Evolutionary conservation across 495 filamentous ascomycete species (phyloP), one percentile per base, ranked within the genome.

Genomic region (Podospora pseudoanserina): DNA sequence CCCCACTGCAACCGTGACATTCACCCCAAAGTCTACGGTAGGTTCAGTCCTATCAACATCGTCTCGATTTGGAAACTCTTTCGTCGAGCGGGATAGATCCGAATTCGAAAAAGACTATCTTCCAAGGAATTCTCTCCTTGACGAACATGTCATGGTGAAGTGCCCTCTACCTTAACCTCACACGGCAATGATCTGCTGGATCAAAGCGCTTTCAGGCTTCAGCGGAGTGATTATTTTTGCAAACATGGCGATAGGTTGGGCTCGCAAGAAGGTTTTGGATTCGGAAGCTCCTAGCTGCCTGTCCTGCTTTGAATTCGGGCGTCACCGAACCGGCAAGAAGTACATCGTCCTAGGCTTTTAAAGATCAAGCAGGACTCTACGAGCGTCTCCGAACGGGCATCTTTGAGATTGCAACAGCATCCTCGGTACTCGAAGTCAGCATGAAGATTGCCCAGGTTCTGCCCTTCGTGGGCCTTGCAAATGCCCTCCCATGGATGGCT

Each of bases 401-500:
- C 23, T 23, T 23, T 23, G 1, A 23, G 23, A 23, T 23, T 23
- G 23, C 1, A 23, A 23, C 23, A 23, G 23, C 23, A 23, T 23
- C 23, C 23, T 23, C 23, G 23, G 23, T 23, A 23, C 23, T 23
- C 23, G 23, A 23, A 23, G 1, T 23, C 58, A 60, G 13, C 1
- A 65, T 65, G 63, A 65, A 54, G 39, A 23, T 55, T 2, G 0
- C 26, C 27, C 63, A 7, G 4, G 4, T 65, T 53, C 63, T 65
- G 19, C 63, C 63, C 34, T 53, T 65, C 30, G 63, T 56, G 34
- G 63, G 63, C 34, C 4, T 65, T 23, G 49, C 63, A 9, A 16
- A 19, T 56, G 63, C 63, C 6, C 44, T 65, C 9, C 63, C 63
- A 65, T 65, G 63, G 63, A 65, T 65, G 63, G 63, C 63, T 9